Evolutionary conservation across 2,329 filamentous ascomycete species (phyloP).

Genomic region (Colletotrichum sp.): DNA sequence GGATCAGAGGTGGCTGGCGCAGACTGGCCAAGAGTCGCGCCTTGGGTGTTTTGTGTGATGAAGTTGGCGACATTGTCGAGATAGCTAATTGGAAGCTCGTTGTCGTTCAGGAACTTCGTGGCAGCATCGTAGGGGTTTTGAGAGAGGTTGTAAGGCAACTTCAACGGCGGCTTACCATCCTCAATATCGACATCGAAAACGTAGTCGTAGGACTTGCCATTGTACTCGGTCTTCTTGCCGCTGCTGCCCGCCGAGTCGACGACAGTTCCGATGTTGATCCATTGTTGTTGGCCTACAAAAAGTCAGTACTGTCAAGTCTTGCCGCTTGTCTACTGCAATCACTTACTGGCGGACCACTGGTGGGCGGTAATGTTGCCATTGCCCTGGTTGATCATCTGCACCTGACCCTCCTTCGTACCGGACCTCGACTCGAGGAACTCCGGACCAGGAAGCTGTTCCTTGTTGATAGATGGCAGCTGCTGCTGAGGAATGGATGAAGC

Average conservation of each 20-base stretch:
- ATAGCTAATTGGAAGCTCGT: slow-evolving; percentile 86
- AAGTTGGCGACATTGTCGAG: slow-evolving; percentile 93
- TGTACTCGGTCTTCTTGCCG: slow-evolving; percentile 76
- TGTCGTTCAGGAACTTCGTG: slow-evolving; percentile 87
- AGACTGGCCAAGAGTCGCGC: slow-evolving; percentile 76
- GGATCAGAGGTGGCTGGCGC: slow-evolving; percentile 66
- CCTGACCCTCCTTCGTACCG: slow-evolving; percentile 95
- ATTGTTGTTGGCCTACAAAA: slow-evolving; percentile 64
- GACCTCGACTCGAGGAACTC: slow-evolving; percentile 83
- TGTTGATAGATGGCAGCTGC: slow-evolving; percentile 83
- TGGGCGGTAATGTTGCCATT: slow-evolving; percentile 87
- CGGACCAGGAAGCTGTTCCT: slow-evolving; percentile 87
- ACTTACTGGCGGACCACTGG: slow-evolving; percentile 73
- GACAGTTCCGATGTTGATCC: slow-evolving; percentile 92
- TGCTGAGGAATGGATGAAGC: slow-evolving; percentile 88
- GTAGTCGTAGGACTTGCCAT: slow-evolving; percentile 91
- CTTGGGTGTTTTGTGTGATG: slow-evolving; percentile 88
- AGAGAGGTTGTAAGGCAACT: slow-evolving; percentile 91
- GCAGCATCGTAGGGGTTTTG: slow-evolving; percentile 94
- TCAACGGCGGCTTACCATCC: slow-evolving; percentile 89
- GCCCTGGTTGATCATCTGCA: slow-evolving; percentile 85
- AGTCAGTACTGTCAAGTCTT: slow-evolving; percentile 18
- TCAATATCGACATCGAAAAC: slow-evolving; percentile 98
- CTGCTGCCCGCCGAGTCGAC: slow-evolving; percentile 87
- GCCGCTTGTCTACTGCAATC: not conserved